Percentiles rank a stretch among this genome's conserved stretches.
Evolutionary conservation across 805 yeast species (phyloP).

Genomic region (Myxozyma monticola): DNA sequence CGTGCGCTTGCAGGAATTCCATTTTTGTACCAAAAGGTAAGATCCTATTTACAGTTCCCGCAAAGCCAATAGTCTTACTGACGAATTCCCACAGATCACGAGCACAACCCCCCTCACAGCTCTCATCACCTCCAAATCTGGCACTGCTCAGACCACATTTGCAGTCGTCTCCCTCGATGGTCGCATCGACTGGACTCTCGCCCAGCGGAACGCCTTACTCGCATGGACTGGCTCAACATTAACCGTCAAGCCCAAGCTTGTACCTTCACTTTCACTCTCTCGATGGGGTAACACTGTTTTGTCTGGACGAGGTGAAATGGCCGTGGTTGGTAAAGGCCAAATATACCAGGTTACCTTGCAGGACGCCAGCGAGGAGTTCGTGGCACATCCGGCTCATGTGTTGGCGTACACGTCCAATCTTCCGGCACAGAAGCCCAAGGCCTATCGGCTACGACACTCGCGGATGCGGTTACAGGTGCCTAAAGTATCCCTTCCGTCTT

Average conservation of each 20-base stretch:
- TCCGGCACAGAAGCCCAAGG: slow-evolving; percentile 21
- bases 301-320: slow-evolving; percentile 49
- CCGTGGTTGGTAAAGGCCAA: slow-evolving; percentile 46
- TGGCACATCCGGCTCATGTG: slow-evolving; percentile 44
- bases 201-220: slow-evolving; percentile 43
- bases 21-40: slow-evolving; percentile 38
- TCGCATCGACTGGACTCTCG: slow-evolving; percentile 47
- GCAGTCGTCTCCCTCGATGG: slow-evolving; percentile 45
- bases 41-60: not conserved
- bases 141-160: slow-evolving; percentile 35
- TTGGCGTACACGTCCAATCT: slow-evolving; percentile 44
- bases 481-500: slow-evolving; percentile 5
- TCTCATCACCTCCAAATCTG: slow-evolving; percentile 32
- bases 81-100: slow-evolving; percentile 30
- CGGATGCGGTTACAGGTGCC: slow-evolving; percentile 28
- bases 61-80: not conserved
- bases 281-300: slow-evolving; percentile 39
- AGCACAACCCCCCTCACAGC: slow-evolving; percentile 37
- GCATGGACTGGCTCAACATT: slow-evolving; percentile 49
- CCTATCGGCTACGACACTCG: slow-evolving; percentile 28
- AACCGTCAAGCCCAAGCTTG: slow-evolving; percentile 32
- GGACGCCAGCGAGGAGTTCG: slow-evolving; percentile 43
- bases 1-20: slow-evolving; percentile 37
- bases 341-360: slow-evolving; percentile 42
- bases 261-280: slow-evolving; percentile 30